Base-by-base conservation (phyloP, 306 rosid genomes). In the Glycine latifolia region DNA sequence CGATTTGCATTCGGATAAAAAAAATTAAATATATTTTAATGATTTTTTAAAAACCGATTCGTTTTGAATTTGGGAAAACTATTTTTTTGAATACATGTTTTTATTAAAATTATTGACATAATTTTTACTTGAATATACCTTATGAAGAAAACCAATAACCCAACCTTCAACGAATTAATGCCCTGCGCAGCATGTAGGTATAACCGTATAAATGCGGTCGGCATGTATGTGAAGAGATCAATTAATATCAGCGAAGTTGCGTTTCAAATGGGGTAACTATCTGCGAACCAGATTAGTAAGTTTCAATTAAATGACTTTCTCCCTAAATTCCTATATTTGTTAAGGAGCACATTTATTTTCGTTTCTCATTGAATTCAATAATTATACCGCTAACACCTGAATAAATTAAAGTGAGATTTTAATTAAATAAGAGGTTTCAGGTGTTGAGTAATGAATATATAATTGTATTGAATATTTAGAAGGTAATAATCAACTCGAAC, bases 181-280 rank as follows among this genome's bases (percentile, higher is more conserved):
- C n/a, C 1, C 0, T 14, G 49, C 63, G 5, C 33, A 37, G 5
- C 15, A 10, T 37, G 37, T 39, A 52, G 77, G 77, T 72, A 35
- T 72, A 53, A 35, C 33, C 2, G 9, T 5, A 41, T 73, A 37
- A 73, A 54, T 53, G 66, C 31, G 66, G 15, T 56, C 11, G 50
- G 66, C 65, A 53, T 53, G 49, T 33, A 14, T n/a, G 16, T 10
- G 53, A 14, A 44, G 35, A 47, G 14, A 46, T 50, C 41, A 72
- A 72, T 52, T 54, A 72, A 72, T 33, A 35, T 37, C 15, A n/a
- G 47, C n/a, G 5, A 8, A 31, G 77, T 72, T 50, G 76, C 62
- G 62, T 71, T 50, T 31, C 33, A 33, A 12, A 52, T 49, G 31
- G 60, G 60, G 46, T 49, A 71, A 70, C 10, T 3, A 11, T 35